Conservation (phyloP, 495 filamentous ascomycete species). For the Diplogelasinospora grovesii region DNA sequence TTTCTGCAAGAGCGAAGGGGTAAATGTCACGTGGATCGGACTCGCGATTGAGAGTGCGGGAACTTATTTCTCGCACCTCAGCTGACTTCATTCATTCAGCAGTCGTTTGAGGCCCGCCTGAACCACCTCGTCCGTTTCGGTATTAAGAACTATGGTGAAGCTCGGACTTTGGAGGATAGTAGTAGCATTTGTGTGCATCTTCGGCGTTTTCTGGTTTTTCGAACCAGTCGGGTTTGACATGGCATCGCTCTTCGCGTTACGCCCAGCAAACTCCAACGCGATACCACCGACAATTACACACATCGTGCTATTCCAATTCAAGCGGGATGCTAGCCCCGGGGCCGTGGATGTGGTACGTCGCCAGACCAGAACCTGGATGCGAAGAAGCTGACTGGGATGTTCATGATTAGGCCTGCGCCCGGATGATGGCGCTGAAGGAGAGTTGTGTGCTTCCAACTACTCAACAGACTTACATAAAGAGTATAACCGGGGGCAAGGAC, state of each 20-base stretch:
- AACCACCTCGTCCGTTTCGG: too few species aligned
- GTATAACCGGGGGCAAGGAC: conserved; percentile 50
- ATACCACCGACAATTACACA: not conserved
- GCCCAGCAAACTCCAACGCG: not conserved
- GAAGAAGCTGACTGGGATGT: too few species aligned
- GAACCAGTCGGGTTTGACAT: not conserved
- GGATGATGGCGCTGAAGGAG: conserved; percentile 22
- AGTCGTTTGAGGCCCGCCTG: too few species aligned
- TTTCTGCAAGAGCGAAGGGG: too few species aligned
- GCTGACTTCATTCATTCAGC: too few species aligned
- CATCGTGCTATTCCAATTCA: conserved; percentile 4
- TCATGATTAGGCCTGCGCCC: conserved; percentile 16
- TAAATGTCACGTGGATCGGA: too few species aligned
- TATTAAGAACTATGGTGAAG: too few species aligned
- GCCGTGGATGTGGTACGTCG: not conserved
- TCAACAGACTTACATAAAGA: conserved; percentile 49
- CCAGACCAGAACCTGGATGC: too few species aligned
- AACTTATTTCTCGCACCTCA: too few species aligned
- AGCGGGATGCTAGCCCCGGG: not conserved
- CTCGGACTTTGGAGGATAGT: too few species aligned
- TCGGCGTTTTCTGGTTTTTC: conserved; percentile 2
- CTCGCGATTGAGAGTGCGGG: too few species aligned
- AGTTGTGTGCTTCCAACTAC: conserved; percentile 43
- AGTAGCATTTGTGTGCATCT: not conserved
- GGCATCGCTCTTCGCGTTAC: not conserved